Conservation (phyloP, 768 basidiomycete species). For the Leccinum variicolor region DNA sequence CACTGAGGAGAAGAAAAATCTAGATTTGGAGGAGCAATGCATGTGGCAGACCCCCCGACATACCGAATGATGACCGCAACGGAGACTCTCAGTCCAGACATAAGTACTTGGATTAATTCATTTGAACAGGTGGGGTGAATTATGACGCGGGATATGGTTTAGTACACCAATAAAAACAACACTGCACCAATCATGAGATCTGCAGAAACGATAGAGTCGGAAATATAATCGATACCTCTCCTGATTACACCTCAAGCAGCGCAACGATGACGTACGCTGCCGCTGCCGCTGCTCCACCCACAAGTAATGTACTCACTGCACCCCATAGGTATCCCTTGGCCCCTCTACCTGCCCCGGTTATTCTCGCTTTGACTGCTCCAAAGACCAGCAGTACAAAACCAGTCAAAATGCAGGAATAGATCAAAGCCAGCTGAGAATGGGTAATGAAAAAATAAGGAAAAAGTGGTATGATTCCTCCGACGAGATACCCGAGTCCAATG, state of each 20-base stretch:
- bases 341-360: constrained; percentile 76
- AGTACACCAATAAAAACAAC: background rate
- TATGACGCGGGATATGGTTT: constrained; percentile 3
- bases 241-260: constrained; percentile 36
- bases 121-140: background rate
- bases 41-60: background rate
- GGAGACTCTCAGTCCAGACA: too few species aligned
- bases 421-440: constrained; percentile 59
- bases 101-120: background rate
- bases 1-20: background rate
- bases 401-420: constrained; percentile 78
- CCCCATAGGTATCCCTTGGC: constrained; percentile 78
- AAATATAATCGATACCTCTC: background rate
- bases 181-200: background rate
- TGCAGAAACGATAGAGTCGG: background rate
- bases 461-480: constrained; percentile 92
- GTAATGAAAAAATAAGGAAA: constrained; percentile 89
- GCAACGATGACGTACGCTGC: constrained; percentile 62
- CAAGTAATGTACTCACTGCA: constrained; percentile 79
- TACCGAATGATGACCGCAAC: constrained; percentile 3
- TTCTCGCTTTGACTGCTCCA: constrained; percentile 84
- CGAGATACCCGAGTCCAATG: constrained; percentile 90
- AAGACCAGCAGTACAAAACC: constrained; percentile 85
- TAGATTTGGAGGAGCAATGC: background rate
- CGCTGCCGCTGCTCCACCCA: constrained; percentile 88